Evolutionary conservation across 2,329 filamentous ascomycete genomes (phyloP).

Genomic region (Trichoderma hamatum): DNA sequence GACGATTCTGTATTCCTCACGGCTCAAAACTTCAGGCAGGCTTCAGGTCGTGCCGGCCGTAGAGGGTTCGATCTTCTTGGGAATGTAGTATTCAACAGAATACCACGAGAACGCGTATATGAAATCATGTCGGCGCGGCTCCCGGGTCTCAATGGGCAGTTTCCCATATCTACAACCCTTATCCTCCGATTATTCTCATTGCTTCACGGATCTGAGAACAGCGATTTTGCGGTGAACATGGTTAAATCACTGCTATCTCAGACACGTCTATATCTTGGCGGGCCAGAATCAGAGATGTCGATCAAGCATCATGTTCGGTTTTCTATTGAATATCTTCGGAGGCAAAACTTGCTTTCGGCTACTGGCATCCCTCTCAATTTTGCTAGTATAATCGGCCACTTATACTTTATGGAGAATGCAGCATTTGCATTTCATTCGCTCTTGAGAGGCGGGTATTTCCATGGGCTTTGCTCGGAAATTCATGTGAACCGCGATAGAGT

Average conservation of each 20-base stretch:
- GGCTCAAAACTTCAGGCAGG: constrained; percentile 75
- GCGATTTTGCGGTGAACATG: constrained; percentile 62
- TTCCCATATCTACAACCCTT: constrained; percentile 74
- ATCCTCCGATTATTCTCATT: constrained; percentile 70
- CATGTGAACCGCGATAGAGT: constrained; percentile 52
- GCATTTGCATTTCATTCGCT: constrained; percentile 78
- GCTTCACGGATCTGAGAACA: constrained; percentile 65
- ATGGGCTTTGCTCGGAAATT: constrained; percentile 61
- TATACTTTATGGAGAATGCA: constrained; percentile 77
- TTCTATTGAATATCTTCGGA: constrained; percentile 76
- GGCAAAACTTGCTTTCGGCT: constrained; percentile 65
- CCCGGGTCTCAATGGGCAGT: constrained; percentile 75
- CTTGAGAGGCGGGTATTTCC: constrained; percentile 71
- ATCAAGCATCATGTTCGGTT: constrained; percentile 78
- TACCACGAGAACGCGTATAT: constrained; percentile 62
- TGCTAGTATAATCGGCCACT: constrained; percentile 67
- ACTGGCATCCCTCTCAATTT: constrained; percentile 71
- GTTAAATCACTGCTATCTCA: constrained; percentile 71
- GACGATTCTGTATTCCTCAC: constrained; percentile 75
- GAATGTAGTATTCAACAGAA: constrained; percentile 76
- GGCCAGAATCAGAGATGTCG: constrained; percentile 66
- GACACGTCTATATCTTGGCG: constrained; percentile 70
- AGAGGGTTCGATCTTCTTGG: constrained; percentile 80
- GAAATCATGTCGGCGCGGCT: constrained; percentile 73
- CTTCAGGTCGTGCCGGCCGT: constrained; percentile 75